Base-by-base conservation (phyloP, 2,329 filamentous ascomycete genomes). In the Ceratocystis cubensis region DNA sequence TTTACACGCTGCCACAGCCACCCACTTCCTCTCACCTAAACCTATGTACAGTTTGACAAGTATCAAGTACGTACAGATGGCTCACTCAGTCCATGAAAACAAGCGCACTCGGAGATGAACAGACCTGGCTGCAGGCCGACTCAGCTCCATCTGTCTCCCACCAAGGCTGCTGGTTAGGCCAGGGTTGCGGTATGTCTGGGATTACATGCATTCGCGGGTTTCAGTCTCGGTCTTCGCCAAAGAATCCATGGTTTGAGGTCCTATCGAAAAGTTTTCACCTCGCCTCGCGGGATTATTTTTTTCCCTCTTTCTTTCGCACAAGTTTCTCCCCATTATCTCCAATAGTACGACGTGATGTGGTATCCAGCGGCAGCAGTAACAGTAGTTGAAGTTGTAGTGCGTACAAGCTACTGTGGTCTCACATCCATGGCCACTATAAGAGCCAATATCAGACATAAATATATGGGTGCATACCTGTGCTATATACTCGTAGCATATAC, bases 151-250 rank as follows among this genome's bases (percentile, higher is more conserved):
- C 37, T 41, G 37, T 41, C 37, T 41, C 13, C 37, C 13, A 41
- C 37, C 37, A 41, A 15, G 37, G 13, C 37, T 53, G 48, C 48
- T 50, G n/a, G 48, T 22, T 28, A 28, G 48, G 48, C 20, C 48
- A 13, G 48, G 48, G 48, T 10, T 25, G 20, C 48, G 22, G 48
- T 22, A n/a, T 53, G 48, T 53, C 48, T 53, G 22, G 48, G 20
- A 53, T 53, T 28, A 59, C 25, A 59, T 59, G 56, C 56, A 59
- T 30, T 59, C 30, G 15, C 56, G 30, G 56, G 56, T 33, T 59
- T 59, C 56, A 59, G 56, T 59, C 56, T 59, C 56, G 56, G 56
- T 22, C 56, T 59, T 59, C 56, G 56, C 56, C 56, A 59, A 37
- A 30, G 25, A 59, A 59, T 33, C 28, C 56, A 59, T 33, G 56